These are phyloP conservation scores for Berberis thunbergii DNA, from an alignment of 164 flowering plant genomes.

Conservation along the genomic window DNA sequence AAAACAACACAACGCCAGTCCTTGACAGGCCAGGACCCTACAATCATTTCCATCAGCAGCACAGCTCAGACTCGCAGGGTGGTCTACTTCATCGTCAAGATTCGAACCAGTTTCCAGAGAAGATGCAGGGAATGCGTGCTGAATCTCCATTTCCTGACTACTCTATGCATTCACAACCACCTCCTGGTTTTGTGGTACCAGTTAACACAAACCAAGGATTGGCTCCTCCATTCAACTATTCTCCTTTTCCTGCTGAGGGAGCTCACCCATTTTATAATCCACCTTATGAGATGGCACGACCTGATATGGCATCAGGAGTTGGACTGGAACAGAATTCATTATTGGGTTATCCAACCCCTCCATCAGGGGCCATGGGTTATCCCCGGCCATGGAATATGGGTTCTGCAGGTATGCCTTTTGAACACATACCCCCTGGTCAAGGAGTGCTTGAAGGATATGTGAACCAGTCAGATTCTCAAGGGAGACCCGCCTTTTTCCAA, in stretches of 20 bases:
- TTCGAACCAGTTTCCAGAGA: conserved; percentile 41
- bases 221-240: conserved; percentile 42
- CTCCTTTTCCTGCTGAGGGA: conserved; percentile 52
- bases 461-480: conserved; percentile 37
- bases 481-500: conserved; percentile 36
- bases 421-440: conserved; percentile 28
- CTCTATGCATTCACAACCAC: conserved; percentile 38
- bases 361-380: conserved; percentile 28
- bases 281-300: conserved; percentile 43
- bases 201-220: conserved; percentile 31
- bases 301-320: conserved; percentile 39
- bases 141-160: conserved; percentile 37
- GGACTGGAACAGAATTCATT: conserved; percentile 62
- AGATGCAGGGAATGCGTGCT: conserved; percentile 30
- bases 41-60: conserved; percentile 37
- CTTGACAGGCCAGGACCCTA: conserved; percentile 34
- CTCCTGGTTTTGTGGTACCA: conserved; percentile 46
- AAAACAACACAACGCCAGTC: conserved; percentile 22
- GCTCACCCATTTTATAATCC: conserved; percentile 42
- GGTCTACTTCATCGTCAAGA: conserved; percentile 31
- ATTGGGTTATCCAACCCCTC: conserved; percentile 53
- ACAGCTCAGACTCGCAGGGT: conserved; percentile 33
- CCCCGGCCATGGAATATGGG: conserved; percentile 57
- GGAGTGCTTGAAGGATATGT: conserved; percentile 33
- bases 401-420: conserved; percentile 24